These are phyloP conservation scores for Sicyos baderoa DNA, from an alignment of 306 rosid species.

Conservation along the genomic window DNA sequence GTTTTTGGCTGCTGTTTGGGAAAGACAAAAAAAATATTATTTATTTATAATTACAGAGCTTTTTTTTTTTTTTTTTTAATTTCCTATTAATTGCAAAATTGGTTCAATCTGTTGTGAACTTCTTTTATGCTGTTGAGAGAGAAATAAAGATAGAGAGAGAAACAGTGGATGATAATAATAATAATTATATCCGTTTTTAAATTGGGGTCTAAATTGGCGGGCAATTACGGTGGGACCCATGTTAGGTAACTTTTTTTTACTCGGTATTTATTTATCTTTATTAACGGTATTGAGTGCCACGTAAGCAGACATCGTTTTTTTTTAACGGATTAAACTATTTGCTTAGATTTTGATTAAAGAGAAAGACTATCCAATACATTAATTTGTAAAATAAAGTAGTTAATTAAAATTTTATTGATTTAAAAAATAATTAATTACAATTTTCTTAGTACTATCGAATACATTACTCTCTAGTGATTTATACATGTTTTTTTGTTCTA, in stretches of 20 bases:
- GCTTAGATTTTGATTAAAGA: no score
- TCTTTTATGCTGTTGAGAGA: background rate
- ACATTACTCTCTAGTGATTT: no score
- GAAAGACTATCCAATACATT: no score
- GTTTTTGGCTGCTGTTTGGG: background rate
- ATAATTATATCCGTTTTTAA: background rate
- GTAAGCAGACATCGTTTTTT: background rate
- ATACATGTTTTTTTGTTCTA: no score
- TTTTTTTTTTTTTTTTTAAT: no score
- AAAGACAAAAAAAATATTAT: background rate
- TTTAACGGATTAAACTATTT: no score
- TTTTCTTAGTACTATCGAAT: no score
- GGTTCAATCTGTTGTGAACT: background rate
- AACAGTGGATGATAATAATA: no score
- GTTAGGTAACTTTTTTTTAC: background rate
- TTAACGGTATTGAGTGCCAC: background rate
- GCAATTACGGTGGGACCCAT: background rate
- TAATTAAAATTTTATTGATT: no score
- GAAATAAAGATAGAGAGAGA: background rate
- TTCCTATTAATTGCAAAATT: background rate
- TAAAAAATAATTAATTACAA: no score
- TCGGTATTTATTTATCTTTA: background rate
- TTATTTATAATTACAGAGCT: background rate
- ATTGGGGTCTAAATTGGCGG: conserved; percentile 19
- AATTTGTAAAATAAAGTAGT: no score